Percentiles rank a stretch among this genome's conserved stretches.
Conservation (phyloP, 1,284 basidiomycete species). For the Heterobasidion irregulare region DNA sequence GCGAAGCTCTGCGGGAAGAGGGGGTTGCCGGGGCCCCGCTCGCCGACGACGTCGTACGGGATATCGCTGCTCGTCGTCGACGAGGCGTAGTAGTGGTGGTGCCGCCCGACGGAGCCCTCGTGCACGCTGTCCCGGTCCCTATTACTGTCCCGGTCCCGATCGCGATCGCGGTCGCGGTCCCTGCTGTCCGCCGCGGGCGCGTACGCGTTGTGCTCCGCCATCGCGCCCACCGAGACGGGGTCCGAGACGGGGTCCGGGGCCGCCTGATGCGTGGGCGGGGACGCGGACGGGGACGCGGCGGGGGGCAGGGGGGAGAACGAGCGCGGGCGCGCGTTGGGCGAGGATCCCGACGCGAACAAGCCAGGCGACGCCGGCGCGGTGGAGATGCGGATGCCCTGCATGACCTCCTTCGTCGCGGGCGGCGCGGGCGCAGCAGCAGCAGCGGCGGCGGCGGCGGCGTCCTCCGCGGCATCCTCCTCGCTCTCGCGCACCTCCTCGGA, state of each 20-base stretch:
- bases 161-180: no score
- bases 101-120: neutral
- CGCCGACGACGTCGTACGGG: conserved; percentile 32
- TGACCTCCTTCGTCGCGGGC: conserved; percentile 12
- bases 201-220: conserved; percentile 4
- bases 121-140: no score
- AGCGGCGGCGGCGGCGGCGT: conserved; percentile 9
- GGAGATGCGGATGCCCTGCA: conserved; percentile 55
- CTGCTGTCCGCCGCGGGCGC: no score
- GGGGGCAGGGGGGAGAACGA: conserved; percentile 1
- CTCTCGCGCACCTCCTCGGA: conserved; percentile 13
- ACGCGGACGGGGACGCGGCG: no score
- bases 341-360: conserved; percentile 3
- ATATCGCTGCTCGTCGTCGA: conserved; percentile 8
- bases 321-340: neutral
- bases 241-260: no score
- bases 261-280: neutral
- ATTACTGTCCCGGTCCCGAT: no score
- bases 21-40: conserved; percentile 52
- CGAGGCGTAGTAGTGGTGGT: neutral
- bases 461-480: conserved; percentile 9
- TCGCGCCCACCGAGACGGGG: conserved; percentile 1
- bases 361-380: conserved; percentile 27
- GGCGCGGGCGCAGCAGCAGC: neutral
- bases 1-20: conserved; percentile 54